Base-by-base conservation (phyloP, 2,329 filamentous ascomycete species). In the Decorospora gaudefroyi region DNA sequence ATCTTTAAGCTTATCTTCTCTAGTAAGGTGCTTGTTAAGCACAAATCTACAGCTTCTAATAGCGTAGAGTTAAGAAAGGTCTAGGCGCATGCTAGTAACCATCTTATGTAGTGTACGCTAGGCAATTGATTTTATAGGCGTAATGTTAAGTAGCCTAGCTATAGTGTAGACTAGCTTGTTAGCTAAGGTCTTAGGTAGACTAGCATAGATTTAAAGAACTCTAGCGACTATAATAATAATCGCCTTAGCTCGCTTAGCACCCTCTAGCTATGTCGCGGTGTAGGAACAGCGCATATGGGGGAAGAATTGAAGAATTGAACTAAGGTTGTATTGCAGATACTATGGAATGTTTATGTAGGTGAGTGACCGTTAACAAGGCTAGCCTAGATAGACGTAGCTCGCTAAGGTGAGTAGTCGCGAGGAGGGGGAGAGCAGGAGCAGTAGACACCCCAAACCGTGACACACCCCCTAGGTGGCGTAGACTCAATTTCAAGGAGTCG, bases 141-240 rank as follows among this genome's bases (percentile, higher is more conserved):
- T 53, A 2, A 47, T 15, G 32, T 55, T 55, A 30, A 42, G 27
- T 6, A 51, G 23, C 23, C 49, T 51, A n/a, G 6, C 35, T 10
- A 42, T 46, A 17, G 46, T 41, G 13, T 23, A 27, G 8, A 43
- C 13, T 3, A 36, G 23, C 38, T 54, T 41, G 11, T 41, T 46
- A 12, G 29, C 45, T 17, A 52, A 27, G 5, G 9, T 3, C 27
- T 42, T 30, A 9, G 40, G 51, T 10, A 54, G 40, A 46, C 22
- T 4, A 49, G 31, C 19, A 25, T 34, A 12, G 31, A 34, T 34
- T 7, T n/a, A n/a, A 15, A 34, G 1, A 10, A 23, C 32, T 15
- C 46, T 12, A 3, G 27, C 46, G 17, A 38, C 31, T 6, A 17
- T 11, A 10, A 52, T 26, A 21, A 54, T 35, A 8, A 28, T 21